Evolutionary conservation across 345 rosid genomes (phyloP).

Genomic region (Lenwebbia sp.): DNA sequence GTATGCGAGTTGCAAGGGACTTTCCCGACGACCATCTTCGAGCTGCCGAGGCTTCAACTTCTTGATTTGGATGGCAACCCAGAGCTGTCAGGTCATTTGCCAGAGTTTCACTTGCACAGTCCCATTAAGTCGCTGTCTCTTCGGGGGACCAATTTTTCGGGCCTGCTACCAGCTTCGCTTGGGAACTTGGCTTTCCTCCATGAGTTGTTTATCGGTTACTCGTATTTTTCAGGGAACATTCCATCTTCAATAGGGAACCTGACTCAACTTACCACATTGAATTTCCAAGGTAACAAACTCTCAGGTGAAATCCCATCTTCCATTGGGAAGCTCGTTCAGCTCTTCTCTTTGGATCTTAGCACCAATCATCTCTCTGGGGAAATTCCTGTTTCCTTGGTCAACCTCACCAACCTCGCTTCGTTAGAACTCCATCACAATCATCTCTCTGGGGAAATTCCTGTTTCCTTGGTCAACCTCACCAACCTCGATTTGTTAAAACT

Average conservation of each 20-base stretch:
- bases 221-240: not conserved
- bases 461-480: not conserved
- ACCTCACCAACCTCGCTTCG: not conserved
- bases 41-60: not conserved
- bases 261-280: not conserved
- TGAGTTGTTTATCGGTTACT: too few relatives aligned
- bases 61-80: not conserved
- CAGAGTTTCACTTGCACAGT: not conserved
- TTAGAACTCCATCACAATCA: not conserved
- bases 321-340: not conserved
- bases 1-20: not conserved
- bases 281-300: not conserved
- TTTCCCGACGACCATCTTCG: not conserved
- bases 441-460: too few relatives aligned
- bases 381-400: not conserved
- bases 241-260: not conserved
- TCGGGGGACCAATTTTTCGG: accelerated
- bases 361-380: not conserved
- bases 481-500: not conserved
- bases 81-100: not conserved
- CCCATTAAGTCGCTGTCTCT: not conserved
- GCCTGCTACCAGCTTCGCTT: not conserved
- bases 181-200: too few relatives aligned
- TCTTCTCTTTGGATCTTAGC: not conserved
- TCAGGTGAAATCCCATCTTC: not conserved